Conservation (phyloP, 2,329 filamentous ascomycete genomes). For the Alternaria postmessia region DNA sequence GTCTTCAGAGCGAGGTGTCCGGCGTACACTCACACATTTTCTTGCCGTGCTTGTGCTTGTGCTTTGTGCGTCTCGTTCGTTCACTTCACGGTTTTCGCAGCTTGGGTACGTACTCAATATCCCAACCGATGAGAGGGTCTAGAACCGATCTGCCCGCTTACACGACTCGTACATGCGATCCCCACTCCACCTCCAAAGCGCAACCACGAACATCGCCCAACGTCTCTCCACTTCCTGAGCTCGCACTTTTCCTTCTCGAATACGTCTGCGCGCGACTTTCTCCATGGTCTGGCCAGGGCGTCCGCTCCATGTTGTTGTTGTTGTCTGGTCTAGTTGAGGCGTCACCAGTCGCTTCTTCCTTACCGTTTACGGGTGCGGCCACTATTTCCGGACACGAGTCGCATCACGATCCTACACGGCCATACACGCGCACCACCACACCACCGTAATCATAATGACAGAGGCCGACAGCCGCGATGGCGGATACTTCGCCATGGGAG, state of each 20-base stretch:
- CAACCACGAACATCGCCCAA: slow-evolving; percentile 19
- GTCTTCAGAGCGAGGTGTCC: slow-evolving; percentile 4
- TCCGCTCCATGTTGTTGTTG: slow-evolving; percentile 3
- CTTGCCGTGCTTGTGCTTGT: slow-evolving; percentile 10
- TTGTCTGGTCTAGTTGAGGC: slow-evolving; percentile 8
- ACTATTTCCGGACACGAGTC: slow-evolving; percentile 1
- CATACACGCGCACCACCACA: slow-evolving; percentile 5
- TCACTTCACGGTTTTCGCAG: not conserved
- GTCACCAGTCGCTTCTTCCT: slow-evolving; percentile 1
- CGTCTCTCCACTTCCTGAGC: slow-evolving; percentile 11
- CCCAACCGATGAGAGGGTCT: slow-evolving; percentile 16
- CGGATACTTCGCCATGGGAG: slow-evolving; percentile 42
- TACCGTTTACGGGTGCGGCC: slow-evolving; percentile 1
- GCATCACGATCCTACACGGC: not conserved
- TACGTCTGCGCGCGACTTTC: slow-evolving; percentile 2
- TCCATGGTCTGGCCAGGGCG: slow-evolving; percentile 4
- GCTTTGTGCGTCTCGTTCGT: not conserved
- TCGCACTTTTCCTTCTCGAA: not conserved
- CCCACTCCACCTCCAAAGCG: slow-evolving; percentile 18
- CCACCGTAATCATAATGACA: slow-evolving; percentile 27
- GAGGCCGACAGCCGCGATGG: slow-evolving; percentile 27
- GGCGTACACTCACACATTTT: slow-evolving; percentile 6
- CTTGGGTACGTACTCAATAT: not conserved
- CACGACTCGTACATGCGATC: slow-evolving; percentile 20
- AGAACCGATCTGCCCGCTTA: slow-evolving; percentile 30